Evolutionary conservation across 768 basidiomycete genomes (phyloP).

Genomic region (Tricholoma furcatifolium): DNA sequence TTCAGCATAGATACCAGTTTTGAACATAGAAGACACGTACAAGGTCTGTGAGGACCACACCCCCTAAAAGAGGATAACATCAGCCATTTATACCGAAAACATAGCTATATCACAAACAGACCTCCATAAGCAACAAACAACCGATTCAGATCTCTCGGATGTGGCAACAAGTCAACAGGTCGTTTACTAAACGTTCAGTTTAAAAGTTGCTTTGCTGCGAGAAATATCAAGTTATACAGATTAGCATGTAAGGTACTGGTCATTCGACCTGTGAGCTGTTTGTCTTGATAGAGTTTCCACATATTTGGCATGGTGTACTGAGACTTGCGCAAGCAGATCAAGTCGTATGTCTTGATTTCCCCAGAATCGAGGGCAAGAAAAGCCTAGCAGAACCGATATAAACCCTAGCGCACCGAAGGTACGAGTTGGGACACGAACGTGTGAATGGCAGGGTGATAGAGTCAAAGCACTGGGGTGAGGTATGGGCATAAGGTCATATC

Average conservation of each 20-base stretch:
- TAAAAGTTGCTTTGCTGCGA: not conserved
- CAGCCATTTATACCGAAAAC: not conserved
- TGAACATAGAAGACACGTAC: constrained; percentile 29
- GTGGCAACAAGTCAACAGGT: constrained; percentile 60
- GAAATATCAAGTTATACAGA: constrained; percentile 28
- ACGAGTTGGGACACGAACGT: constrained; percentile 43
- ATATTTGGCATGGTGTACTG: constrained; percentile 70
- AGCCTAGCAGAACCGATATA: constrained; percentile 31
- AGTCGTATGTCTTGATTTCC: constrained; percentile 72
- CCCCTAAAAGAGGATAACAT: constrained; percentile 39
- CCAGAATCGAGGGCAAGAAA: constrained; percentile 49
- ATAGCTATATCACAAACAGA: constrained; percentile 23
- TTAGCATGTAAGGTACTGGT: constrained; percentile 29
- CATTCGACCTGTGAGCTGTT: constrained; percentile 40
- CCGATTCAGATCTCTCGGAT: constrained; percentile 72
- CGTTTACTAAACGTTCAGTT: constrained; percentile 34
- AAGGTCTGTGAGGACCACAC: constrained; percentile 58
- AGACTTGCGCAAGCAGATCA: constrained; percentile 66
- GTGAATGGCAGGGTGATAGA: constrained; percentile 68
- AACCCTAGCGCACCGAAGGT: constrained; percentile 10
- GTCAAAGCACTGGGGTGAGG: constrained; percentile 47
- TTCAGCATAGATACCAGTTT: not conserved
- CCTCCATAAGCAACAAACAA: constrained; percentile 77
- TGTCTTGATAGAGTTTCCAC: constrained; percentile 72
- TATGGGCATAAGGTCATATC: not conserved